phyloP scores from a whole-genome alignment of 495 filamentous ascomycete species.

The Opeltia flavorubescens region DNA sequence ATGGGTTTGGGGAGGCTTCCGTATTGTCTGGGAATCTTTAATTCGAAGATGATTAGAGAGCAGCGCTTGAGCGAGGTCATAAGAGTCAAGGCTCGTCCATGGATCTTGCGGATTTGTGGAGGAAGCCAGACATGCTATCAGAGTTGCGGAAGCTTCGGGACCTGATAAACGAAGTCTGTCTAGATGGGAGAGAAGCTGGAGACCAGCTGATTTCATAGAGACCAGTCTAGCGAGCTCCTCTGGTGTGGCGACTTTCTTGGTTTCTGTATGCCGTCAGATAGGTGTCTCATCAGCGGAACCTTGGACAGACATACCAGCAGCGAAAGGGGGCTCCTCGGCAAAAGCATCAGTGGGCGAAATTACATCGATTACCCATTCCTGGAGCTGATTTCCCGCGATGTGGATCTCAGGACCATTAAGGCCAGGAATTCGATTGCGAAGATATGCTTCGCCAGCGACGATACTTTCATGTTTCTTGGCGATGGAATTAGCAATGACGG shows the following conservation, averaged over 20 bases:
- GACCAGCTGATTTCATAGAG: conserved; percentile 1
- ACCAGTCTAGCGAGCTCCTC: conserved; percentile 4
- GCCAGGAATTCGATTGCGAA: neutral
- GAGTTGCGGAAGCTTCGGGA: conserved; percentile 17
- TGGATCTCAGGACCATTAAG: neutral
- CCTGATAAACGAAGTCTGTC: neutral
- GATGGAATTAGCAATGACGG: too few species aligned
- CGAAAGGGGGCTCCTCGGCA: conserved; percentile 10
- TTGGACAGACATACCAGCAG: conserved; percentile 2
- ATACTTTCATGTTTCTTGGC: neutral
- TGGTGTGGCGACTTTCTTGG: neutral
- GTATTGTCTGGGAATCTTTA: too few species aligned
- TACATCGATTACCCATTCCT: conserved; percentile 5
- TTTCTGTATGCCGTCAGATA: conserved; percentile 3
- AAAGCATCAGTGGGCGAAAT: conserved; percentile 10
- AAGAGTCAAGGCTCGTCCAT: conserved; percentile 35
- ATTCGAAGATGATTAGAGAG: conserved; percentile 26
- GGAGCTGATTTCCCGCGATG: neutral
- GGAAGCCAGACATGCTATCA: conserved; percentile 24
- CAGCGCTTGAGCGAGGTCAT: conserved; percentile 23
- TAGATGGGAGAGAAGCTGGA: conserved; percentile 7
- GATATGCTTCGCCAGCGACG: neutral
- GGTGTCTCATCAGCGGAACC: neutral
- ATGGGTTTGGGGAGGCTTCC: conserved; percentile 5
- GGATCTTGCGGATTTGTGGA: conserved; percentile 37